Evolutionary conservation across 1,284 basidiomycete genomes (phyloP).

Genomic region (Irpex sp.): DNA sequence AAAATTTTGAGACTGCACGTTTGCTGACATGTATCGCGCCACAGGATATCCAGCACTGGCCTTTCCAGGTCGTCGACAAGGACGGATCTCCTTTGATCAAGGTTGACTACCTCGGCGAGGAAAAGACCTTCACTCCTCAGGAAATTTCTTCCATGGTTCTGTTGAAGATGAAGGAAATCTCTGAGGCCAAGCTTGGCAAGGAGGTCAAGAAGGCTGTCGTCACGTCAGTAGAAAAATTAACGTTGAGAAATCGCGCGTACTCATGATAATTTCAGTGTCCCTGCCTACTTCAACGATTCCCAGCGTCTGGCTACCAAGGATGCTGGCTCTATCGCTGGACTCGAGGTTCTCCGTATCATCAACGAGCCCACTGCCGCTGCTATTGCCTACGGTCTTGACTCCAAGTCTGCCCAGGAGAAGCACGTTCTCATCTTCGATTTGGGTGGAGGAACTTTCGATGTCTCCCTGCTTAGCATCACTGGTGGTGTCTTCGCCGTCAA

Average conservation of each 20-base stretch:
- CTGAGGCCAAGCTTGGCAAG: slow-evolving; percentile 96
- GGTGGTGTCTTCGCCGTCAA: slow-evolving; percentile 98
- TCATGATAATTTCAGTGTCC: slow-evolving; percentile 54
- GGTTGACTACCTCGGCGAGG: slow-evolving; percentile 91
- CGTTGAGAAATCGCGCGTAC: neutral
- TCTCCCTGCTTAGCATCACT: slow-evolving; percentile 94
- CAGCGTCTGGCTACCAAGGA: slow-evolving; percentile 96
- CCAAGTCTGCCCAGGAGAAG: slow-evolving; percentile 88
- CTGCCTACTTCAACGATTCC: slow-evolving; percentile 97
- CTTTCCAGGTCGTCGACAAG: slow-evolving; percentile 92
- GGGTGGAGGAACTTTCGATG: slow-evolving; percentile 99
- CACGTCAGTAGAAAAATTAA: slow-evolving; percentile 51
- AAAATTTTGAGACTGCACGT: neutral
- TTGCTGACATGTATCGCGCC: neutral
- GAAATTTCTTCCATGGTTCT: slow-evolving; percentile 99
- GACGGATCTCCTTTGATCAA: slow-evolving; percentile 95
- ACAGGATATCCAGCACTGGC: slow-evolving; percentile 89
- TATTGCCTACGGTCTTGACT: slow-evolving; percentile 92
- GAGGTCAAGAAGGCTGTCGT: slow-evolving; percentile 95
- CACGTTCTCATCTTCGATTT: slow-evolving; percentile 99
- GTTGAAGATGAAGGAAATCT: slow-evolving; percentile 99
- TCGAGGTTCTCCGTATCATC: slow-evolving; percentile 96
- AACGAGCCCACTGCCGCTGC: slow-evolving; percentile 96
- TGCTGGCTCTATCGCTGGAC: slow-evolving; percentile 88
- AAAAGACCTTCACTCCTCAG: slow-evolving; percentile 95